Percentiles rank a stretch among this genome's conserved stretches.
Conservation (phyloP, 345 rosid species). For the Combretum micranthum region DNA sequence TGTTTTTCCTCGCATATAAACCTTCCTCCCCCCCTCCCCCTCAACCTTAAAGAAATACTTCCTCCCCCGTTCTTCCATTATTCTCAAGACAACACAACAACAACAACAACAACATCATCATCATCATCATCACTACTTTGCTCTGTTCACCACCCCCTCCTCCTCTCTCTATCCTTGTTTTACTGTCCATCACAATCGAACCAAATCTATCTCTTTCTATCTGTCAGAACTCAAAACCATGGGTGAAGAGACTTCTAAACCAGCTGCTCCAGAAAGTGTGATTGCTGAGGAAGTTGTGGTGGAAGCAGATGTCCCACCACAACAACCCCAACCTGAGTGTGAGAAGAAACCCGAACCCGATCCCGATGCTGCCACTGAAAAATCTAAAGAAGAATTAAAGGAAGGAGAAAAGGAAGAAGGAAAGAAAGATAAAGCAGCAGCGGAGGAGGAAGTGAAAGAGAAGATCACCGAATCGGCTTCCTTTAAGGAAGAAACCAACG, state of each 20-base stretch:
- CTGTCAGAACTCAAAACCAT: background rate
- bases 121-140: too few species aligned
- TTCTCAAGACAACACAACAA: too few species aligned
- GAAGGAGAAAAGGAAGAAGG: constrained; percentile 9
- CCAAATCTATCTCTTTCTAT: background rate
- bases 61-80: background rate
- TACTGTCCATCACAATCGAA: background rate
- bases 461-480: constrained; percentile 10
- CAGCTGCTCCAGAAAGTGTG: constrained; percentile 4
- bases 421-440: constrained; percentile 5
- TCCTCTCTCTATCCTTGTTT: background rate
- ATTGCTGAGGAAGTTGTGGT: constrained; percentile 6
- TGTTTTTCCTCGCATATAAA: constrained; percentile 1
- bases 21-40: too few species aligned
- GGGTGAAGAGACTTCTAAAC: constrained; percentile 4
- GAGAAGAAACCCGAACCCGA: constrained; percentile 3
- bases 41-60: background rate
- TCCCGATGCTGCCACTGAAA: constrained; percentile 5
- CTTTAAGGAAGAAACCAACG: constrained; percentile 22
- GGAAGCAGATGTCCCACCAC: constrained; percentile 4
- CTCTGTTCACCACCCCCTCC: background rate
- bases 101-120: too few species aligned
- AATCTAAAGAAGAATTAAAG: background rate
- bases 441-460: constrained; percentile 5
- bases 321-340: background rate